A percentile compares a stretch with the other conserved stretches of the same genome.
These are phyloP conservation scores for Skeletonema potamos DNA, from an alignment of 108 stramenopile species.

Conservation along the genomic window DNA sequence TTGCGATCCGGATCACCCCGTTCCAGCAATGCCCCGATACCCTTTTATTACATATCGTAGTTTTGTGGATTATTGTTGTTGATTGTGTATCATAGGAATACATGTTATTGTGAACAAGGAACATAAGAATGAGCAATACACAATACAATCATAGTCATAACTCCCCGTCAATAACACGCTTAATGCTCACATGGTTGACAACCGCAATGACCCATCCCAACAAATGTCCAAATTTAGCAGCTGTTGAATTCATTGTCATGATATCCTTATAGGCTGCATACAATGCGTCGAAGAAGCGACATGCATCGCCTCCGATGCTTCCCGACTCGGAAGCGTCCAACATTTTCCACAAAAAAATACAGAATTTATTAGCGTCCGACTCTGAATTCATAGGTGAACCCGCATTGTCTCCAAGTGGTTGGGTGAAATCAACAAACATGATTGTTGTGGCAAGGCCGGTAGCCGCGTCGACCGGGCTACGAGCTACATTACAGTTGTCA, in stretches of 20 bases:
- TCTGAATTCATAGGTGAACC: not conserved
- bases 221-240: conserved; percentile 10
- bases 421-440: conserved; percentile 5
- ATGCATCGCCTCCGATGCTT: conserved; percentile 17
- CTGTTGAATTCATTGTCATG: not conserved
- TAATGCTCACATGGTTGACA: not conserved
- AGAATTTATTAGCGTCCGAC: conserved; percentile 19
- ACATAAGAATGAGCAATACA: too few species aligned
- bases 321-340: conserved; percentile 10
- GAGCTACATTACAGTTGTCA: not conserved
- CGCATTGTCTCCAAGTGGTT: not conserved
- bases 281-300: conserved; percentile 16
- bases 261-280: conserved; percentile 9
- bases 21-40: not conserved
- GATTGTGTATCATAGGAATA: too few species aligned
- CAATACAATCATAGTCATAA: too few species aligned
- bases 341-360: conserved; percentile 12
- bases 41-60: too few species aligned
- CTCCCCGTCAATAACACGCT: too few species aligned
- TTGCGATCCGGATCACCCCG: conserved; percentile 18
- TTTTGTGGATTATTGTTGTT: too few species aligned
- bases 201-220: conserved; percentile 11
- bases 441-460: conserved; percentile 24
- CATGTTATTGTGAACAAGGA: too few species aligned
- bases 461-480: not conserved